Conservation (phyloP, 2,329 filamentous ascomycete genomes). For the Microdochium bolleyi region DNA sequence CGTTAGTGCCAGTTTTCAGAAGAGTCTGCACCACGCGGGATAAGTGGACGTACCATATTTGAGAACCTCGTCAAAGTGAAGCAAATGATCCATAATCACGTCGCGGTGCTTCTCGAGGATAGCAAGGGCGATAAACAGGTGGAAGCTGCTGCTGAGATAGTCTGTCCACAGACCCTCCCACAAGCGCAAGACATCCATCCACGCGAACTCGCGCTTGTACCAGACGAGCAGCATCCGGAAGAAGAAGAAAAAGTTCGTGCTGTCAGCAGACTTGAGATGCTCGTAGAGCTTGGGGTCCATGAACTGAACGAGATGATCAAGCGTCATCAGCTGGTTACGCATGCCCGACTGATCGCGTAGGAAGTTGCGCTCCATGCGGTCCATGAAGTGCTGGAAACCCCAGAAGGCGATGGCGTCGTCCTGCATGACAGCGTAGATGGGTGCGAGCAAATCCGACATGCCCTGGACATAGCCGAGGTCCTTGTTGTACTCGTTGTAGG, state of each 20-base stretch:
- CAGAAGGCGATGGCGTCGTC: constrained; percentile 96
- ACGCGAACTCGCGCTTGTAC: constrained; percentile 97
- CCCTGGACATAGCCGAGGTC: constrained; percentile 96
- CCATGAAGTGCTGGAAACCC: constrained; percentile 94
- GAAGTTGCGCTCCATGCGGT: constrained; percentile 96
- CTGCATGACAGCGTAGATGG: constrained; percentile 94
- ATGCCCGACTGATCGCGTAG: constrained; percentile 93
- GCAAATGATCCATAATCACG: constrained; percentile 89
- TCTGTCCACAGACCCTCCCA: constrained; percentile 98
- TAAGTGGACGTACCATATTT: constrained; percentile 70
- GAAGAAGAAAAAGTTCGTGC: constrained; percentile 99
- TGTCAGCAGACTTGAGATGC: constrained; percentile 83
- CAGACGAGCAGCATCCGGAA: constrained; percentile 98
- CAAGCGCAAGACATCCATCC: constrained; percentile 75
- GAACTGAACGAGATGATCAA: constrained; percentile 92
- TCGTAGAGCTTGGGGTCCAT: constrained; percentile 93
- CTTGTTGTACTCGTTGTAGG: constrained; percentile 96
- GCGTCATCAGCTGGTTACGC: constrained; percentile 80
- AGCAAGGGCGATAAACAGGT: constrained; percentile 87
- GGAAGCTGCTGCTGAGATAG: constrained; percentile 80
- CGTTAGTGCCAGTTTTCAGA: constrained; percentile 6
- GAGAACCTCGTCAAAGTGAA: constrained; percentile 92
- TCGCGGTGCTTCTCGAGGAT: constrained; percentile 95
- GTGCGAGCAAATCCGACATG: constrained; percentile 94
- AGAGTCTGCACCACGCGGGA: neutral